Conservation (phyloP, 768 basidiomycete genomes). For the Agaricus bisporus region DNA sequence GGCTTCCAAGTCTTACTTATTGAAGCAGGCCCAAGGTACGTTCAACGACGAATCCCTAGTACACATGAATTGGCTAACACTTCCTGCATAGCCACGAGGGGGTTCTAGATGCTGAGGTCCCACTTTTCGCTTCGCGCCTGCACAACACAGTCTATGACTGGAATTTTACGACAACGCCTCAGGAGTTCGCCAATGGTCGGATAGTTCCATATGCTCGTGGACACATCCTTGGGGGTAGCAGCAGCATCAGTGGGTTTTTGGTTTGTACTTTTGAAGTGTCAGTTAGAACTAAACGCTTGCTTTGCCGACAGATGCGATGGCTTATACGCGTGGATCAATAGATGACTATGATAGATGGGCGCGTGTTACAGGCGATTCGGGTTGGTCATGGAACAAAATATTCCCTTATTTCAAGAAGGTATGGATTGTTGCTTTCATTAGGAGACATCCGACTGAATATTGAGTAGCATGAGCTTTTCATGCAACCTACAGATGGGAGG, state of each 20-base stretch:
- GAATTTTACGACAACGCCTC: conserved; percentile 24
- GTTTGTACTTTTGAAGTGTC: not conserved
- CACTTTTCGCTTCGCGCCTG: conserved; percentile 14
- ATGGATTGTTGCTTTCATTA: not conserved
- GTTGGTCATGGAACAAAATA: conserved; percentile 29
- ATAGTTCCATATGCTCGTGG: conserved; percentile 17
- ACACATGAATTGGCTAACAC: too few relatives aligned
- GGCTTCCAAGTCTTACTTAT: too few relatives aligned
- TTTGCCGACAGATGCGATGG: conserved; percentile 21
- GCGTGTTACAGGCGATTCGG: conserved; percentile 21
- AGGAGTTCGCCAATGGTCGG: conserved; percentile 18
- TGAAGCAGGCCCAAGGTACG: too few relatives aligned
- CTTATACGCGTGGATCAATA: conserved; percentile 25
- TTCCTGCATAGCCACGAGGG: not conserved
- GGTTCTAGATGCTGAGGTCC: conserved; percentile 17
- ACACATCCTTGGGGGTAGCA: conserved; percentile 25
- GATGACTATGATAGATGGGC: conserved; percentile 24
- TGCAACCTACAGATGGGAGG: conserved; percentile 30
- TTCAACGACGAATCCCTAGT: too few relatives aligned
- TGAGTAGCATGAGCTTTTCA: conserved; percentile 30
- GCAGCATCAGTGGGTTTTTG: conserved; percentile 15
- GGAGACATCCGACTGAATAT: not conserved
- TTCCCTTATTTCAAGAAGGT: conserved; percentile 25
- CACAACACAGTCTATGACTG: conserved; percentile 19
- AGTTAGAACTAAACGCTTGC: not conserved